These are phyloP conservation scores for Aspergillus ostianus DNA, from an alignment of 495 filamentous ascomycete genomes.

Conservation along the genomic window DNA sequence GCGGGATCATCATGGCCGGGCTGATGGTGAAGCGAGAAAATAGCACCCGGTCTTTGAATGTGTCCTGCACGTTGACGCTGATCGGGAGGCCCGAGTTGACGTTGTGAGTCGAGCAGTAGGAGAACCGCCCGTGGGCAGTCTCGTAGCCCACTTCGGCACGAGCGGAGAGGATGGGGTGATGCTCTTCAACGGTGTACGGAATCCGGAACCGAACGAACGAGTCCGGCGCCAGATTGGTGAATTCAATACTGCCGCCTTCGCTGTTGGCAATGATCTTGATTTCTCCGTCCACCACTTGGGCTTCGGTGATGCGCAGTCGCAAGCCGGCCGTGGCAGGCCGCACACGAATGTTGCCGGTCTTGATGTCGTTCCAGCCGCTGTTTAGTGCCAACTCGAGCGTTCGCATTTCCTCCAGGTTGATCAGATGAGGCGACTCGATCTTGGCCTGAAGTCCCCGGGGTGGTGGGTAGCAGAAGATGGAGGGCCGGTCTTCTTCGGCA, in stretches of 20 bases:
- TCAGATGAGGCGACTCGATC: constrained; percentile 40
- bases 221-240: constrained; percentile 52
- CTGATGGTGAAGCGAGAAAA: constrained; percentile 90
- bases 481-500: constrained; percentile 38
- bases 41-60: constrained; percentile 79
- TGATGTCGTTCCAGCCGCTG: constrained; percentile 76
- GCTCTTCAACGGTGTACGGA: constrained; percentile 83
- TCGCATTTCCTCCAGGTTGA: constrained; percentile 75
- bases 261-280: constrained; percentile 53
- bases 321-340: constrained; percentile 84
- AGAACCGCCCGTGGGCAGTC: constrained; percentile 70
- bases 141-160: constrained; percentile 76
- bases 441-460: constrained; percentile 48
- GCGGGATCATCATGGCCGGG: constrained; percentile 68
- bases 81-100: constrained; percentile 74
- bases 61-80: constrained; percentile 94
- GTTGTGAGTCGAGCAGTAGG: constrained; percentile 59
- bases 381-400: constrained; percentile 70
- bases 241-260: constrained; percentile 65
- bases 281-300: constrained; percentile 55
- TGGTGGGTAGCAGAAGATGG: constrained; percentile 52
- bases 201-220: constrained; percentile 59
- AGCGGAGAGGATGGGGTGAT: constrained; percentile 67
- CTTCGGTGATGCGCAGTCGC: constrained; percentile 73
- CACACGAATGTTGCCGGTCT: constrained; percentile 65